Percentiles rank a stretch among this genome's conserved stretches.
These are phyloP conservation scores for Calcarisporium arbuscula DNA, from an alignment of 2,329 filamentous ascomycete species.

Conservation along the genomic window DNA sequence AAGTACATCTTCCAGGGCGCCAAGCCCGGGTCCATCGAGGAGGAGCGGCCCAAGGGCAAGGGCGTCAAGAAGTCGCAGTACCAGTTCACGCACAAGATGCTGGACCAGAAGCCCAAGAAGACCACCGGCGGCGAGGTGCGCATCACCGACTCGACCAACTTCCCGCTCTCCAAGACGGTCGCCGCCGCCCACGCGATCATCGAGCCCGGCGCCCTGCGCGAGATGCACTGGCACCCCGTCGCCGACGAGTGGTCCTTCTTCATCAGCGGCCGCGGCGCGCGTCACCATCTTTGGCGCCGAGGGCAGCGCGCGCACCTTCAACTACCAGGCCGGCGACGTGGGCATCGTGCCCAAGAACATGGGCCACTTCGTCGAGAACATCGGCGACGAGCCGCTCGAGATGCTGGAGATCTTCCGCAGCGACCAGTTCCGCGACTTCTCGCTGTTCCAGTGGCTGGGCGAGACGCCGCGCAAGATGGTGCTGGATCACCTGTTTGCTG, in stretches of 20 bases:
- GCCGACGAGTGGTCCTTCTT: constrained; percentile 81
- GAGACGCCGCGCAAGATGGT: constrained; percentile 63
- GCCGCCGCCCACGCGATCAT: constrained; percentile 68
- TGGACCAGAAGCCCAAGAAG: constrained; percentile 59
- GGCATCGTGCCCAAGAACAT: constrained; percentile 72
- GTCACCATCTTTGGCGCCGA: constrained; percentile 69
- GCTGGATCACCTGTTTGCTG: constrained; percentile 58
- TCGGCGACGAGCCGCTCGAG: constrained; percentile 68
- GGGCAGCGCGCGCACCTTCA: constrained; percentile 65
- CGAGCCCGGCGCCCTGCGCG: constrained; percentile 63
- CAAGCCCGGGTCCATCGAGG: constrained; percentile 54
- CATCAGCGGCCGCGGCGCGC: constrained; percentile 62
- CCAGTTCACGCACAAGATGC: constrained; percentile 66
- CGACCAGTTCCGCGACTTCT: constrained; percentile 66
- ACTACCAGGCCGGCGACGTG: constrained; percentile 69
- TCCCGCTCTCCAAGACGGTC: constrained; percentile 66
- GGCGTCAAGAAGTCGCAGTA: constrained; percentile 60
- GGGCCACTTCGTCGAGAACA: constrained; percentile 78
- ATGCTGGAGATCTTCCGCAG: constrained; percentile 71
- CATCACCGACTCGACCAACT: constrained; percentile 70
- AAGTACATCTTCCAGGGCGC: constrained; percentile 75
- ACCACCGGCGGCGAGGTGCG: constrained; percentile 65
- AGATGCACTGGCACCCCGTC: constrained; percentile 79
- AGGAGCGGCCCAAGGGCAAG: constrained; percentile 56
- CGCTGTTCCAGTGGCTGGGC: constrained; percentile 68